phyloP scores from a whole-genome alignment of 257 asterid genomes.

The Ehretia macrophylla region DNA sequence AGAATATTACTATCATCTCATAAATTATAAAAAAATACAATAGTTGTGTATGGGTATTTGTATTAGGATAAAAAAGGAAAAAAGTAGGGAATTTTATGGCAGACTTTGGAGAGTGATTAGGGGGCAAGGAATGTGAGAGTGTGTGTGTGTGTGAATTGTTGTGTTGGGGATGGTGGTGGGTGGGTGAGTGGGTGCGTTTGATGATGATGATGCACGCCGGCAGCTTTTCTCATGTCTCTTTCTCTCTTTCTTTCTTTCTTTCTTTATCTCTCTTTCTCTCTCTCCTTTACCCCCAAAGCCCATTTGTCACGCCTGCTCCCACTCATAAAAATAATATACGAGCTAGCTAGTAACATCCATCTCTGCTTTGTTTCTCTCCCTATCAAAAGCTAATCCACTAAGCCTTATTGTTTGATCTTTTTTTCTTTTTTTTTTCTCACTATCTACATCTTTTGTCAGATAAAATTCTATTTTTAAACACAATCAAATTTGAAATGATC shows the following conservation, averaged over 20 bases:
- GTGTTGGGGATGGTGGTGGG: neutral
- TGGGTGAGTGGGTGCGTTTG: slow-evolving; percentile 34
- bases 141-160: slow-evolving; percentile 18
- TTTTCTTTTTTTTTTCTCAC: slow-evolving; percentile 16
- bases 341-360: neutral
- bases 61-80: slow-evolving; percentile 16
- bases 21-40: neutral
- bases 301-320: slow-evolving; percentile 69
- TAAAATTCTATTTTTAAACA: too few relatives aligned
- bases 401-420: slow-evolving; percentile 17
- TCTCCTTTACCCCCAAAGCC: slow-evolving; percentile 20
- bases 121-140: slow-evolving; percentile 61
- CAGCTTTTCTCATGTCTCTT: slow-evolving; percentile 56
- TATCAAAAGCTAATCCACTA: slow-evolving; percentile 46
- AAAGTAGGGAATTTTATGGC: slow-evolving; percentile 26
- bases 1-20: neutral
- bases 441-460: slow-evolving; percentile 38
- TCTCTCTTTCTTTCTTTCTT: slow-evolving; percentile 9
- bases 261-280: too few relatives aligned
- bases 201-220: slow-evolving; percentile 71
- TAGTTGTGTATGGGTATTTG: slow-evolving; percentile 7
- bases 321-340: slow-evolving; percentile 5
- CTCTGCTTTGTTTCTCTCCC: slow-evolving; percentile 4
- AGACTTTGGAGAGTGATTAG: slow-evolving; percentile 55
- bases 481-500: too few relatives aligned